Evolutionary conservation across 208 protist species (phyloP).

Genomic region (Novymonas esmeraldas): DNA sequence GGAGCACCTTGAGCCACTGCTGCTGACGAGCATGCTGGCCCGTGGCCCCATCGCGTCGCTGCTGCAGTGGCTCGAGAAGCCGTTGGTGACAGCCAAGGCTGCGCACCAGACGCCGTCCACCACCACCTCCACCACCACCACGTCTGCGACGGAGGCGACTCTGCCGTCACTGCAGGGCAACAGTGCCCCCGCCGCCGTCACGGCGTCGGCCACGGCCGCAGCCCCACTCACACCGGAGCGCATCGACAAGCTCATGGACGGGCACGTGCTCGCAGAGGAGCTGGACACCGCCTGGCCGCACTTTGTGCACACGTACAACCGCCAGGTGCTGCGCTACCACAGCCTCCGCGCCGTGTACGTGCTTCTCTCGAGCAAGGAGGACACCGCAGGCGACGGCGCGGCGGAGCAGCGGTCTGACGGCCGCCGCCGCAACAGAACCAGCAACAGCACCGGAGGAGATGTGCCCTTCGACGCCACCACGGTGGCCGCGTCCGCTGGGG

Average conservation of each 20-base stretch:
- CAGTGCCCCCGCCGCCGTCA: neutral
- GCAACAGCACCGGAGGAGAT: neutral
- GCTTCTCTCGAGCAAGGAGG: neutral
- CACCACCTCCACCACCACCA: neutral
- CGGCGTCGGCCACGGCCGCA: neutral
- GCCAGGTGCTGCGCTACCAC: constrained; percentile 24
- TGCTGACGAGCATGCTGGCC: constrained; percentile 33
- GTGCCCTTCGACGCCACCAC: too few relatives aligned
- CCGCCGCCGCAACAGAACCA: neutral
- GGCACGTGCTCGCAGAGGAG: constrained; percentile 21
- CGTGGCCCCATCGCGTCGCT: constrained; percentile 21
- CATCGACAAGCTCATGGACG: constrained; percentile 29
- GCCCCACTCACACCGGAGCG: constrained; percentile 16
- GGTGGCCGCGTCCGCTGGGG: neutral
- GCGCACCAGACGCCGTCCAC: neutral
- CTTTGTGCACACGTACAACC: constrained; percentile 29
- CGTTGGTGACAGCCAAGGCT: neutral
- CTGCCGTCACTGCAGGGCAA: neutral
- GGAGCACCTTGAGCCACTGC: constrained; percentile 28
- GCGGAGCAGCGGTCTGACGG: neutral
- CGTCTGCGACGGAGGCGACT: neutral
- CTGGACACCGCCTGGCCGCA: constrained; percentile 26
- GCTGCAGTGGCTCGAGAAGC: constrained; percentile 10
- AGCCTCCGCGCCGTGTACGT: constrained; percentile 26
- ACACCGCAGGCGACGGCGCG: neutral